Conservation (phyloP, 805 yeast species). For the Ogataea pilisensis region DNA sequence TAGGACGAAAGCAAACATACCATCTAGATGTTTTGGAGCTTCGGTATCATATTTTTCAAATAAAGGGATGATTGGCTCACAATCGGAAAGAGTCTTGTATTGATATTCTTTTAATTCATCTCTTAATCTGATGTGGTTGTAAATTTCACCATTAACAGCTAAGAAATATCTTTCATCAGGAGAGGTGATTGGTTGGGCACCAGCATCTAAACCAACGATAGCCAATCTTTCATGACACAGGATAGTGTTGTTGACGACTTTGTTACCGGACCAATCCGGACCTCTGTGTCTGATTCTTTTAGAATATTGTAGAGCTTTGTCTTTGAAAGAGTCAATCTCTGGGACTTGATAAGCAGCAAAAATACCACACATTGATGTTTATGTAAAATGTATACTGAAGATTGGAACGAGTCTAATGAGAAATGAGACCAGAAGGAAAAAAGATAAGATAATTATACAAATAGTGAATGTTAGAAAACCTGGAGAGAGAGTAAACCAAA, state of each 20-base stretch:
- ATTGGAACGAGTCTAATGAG: neutral
- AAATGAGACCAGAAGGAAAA: neutral
- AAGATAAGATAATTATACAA: too few relatives aligned
- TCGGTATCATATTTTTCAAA: slow-evolving; percentile 82
- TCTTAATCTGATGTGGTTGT: slow-evolving; percentile 92
- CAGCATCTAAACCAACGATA: slow-evolving; percentile 94
- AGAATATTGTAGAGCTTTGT: slow-evolving; percentile 83
- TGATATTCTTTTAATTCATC: slow-evolving; percentile 65
- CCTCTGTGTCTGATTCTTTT: slow-evolving; percentile 98
- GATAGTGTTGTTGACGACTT: slow-evolving; percentile 71
- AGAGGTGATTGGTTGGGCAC: slow-evolving; percentile 95
- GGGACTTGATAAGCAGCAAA: slow-evolving; percentile 87
- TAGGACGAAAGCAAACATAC: slow-evolving; percentile 95
- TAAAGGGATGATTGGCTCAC: slow-evolving; percentile 96
- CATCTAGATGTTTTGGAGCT: slow-evolving; percentile 90
- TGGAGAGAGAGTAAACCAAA: too few relatives aligned
- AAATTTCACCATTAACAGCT: slow-evolving; percentile 96
- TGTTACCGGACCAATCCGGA: slow-evolving; percentile 98
- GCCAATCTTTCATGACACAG: slow-evolving; percentile 95
- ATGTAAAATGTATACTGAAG: slow-evolving; percentile 2
- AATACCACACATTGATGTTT: slow-evolving; percentile 99
- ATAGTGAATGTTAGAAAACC: too few relatives aligned
- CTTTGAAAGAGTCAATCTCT: slow-evolving; percentile 75
- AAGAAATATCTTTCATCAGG: slow-evolving; percentile 68
- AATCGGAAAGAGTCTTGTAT: slow-evolving; percentile 85